Conservation (phyloP, 2,329 filamentous ascomycete genomes). For the Helotiales sp. region DNA sequence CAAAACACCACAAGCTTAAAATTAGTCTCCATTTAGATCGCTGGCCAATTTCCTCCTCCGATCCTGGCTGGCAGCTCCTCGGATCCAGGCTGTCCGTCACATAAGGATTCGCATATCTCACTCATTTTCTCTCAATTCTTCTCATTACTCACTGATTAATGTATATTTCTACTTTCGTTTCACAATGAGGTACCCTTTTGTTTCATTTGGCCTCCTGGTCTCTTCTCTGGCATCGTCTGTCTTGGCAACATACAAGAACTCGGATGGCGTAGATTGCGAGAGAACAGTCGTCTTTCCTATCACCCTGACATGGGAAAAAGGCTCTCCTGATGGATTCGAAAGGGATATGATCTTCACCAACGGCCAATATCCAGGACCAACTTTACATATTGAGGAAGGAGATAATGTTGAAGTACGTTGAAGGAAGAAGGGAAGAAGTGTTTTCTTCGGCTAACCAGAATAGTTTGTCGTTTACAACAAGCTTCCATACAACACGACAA, state of each 20-base stretch:
- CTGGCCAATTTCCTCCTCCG: no score
- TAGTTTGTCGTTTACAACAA: constrained; percentile 40
- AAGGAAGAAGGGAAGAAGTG: no score
- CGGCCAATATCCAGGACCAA: constrained; percentile 37
- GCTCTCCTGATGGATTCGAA: constrained; percentile 31
- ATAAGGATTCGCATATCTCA: neutral
- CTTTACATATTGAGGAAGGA: constrained; percentile 45
- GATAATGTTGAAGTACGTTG: constrained; percentile 39
- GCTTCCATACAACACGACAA: constrained; percentile 43
- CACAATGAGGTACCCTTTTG: neutral
- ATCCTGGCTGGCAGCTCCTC: neutral
- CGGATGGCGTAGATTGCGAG: neutral
- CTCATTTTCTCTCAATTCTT: neutral
- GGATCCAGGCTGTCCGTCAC: neutral
- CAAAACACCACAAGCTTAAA: neutral
- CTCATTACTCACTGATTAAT: neutral
- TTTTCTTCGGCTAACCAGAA: neutral
- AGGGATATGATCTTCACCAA: constrained; percentile 36
- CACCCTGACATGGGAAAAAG: constrained; percentile 28
- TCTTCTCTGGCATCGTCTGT: neutral
- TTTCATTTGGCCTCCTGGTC: neutral
- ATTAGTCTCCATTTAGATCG: neutral
- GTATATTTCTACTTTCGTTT: neutral
- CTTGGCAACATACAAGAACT: neutral
- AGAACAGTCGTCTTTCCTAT: constrained; percentile 14